Conservation (phyloP, 1,284 basidiomycete species). For the Apiotrichum akiyoshidainum region DNA sequence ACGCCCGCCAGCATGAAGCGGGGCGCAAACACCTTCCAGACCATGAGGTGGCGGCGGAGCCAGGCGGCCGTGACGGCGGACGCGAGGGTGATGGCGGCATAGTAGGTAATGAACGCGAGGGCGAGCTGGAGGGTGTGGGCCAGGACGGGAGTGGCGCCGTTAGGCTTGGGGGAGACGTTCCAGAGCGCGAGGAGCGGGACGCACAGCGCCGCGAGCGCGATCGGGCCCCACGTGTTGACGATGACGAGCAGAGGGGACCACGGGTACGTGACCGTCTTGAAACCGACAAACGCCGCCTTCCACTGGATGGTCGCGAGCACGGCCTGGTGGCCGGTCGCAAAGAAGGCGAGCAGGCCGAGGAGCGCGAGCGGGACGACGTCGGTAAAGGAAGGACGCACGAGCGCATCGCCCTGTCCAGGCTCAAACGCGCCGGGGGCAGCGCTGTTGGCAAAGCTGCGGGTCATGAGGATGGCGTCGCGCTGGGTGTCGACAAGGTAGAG, state of each 20-base stretch:
- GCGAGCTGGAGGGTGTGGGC: slow-evolving; percentile 55
- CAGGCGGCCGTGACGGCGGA: slow-evolving; percentile 70
- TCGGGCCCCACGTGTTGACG: slow-evolving; percentile 74
- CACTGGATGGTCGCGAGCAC: slow-evolving; percentile 89
- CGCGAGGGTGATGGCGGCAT: slow-evolving; percentile 64
- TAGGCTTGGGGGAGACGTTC: slow-evolving; percentile 71
- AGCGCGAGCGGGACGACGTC: slow-evolving; percentile 71
- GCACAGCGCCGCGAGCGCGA: slow-evolving; percentile 63
- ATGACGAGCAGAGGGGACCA: slow-evolving; percentile 73
- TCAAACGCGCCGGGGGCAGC: slow-evolving; percentile 43
- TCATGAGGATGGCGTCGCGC: slow-evolving; percentile 64
- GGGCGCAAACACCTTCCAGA: slow-evolving; percentile 98
- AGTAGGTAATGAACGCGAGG: slow-evolving; percentile 68
- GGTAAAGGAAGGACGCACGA: slow-evolving; percentile 58
- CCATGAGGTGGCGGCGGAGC: slow-evolving; percentile 88
- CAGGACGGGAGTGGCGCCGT: slow-evolving; percentile 40
- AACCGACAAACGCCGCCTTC: slow-evolving; percentile 85
- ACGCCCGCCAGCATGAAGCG: slow-evolving; percentile 76
- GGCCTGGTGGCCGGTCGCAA: slow-evolving; percentile 87
- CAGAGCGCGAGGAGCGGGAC: slow-evolving; percentile 75
- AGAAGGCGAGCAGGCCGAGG: slow-evolving; percentile 73
- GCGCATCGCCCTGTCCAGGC: slow-evolving; percentile 49
- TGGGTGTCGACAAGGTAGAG: slow-evolving; percentile 76
- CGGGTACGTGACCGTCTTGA: slow-evolving; percentile 66
- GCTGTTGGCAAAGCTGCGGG: slow-evolving; percentile 30